Evolutionary conservation across 2,329 filamentous ascomycete genomes (phyloP), one percentile per base, ranked within the genome.

Genomic region (Triangularia verruculosa): DNA sequence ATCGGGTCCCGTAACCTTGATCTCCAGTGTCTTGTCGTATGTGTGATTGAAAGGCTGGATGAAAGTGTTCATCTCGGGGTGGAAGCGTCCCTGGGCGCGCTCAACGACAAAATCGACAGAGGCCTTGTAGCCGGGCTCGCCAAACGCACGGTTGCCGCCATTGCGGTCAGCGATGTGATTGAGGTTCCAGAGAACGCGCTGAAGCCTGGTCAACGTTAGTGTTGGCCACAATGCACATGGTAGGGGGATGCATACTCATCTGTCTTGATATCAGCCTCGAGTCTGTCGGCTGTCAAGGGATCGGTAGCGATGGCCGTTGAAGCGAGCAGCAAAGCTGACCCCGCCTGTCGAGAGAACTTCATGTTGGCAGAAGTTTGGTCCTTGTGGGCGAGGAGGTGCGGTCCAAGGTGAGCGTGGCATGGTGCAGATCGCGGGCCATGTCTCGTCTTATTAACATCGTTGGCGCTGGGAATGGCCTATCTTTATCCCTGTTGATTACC

Each of bases 101-200:
- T 80, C 79, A 4, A 84, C 76, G 62, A 88, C 75, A 69, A 82
- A 87, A 68, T 88, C 83, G 17, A 83, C 73, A 0, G 84, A 87
- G 1, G 83, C 85, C 58, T 80, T 79, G 77, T 82, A 88, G 13
- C 86, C 86, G 1, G 84, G 83, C 9, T 83, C 75, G 13, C 86
- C 85, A 63, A 86, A 87, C 4, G 85, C 85, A 58, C 85, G 79
- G 72, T 86, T 87, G 15, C 84, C 85, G 43, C 82, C 83, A 68
- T 88, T 83, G 59, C 79, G 76, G 28, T 74, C 74, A 12, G 79
- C 85, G 61, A 87, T 87, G 52, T 78, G 74, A 70, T 87, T 78
- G 5, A 88, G 76, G 63, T 80, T 78, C 69, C 78, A 76, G n/a
- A 88, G 79, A 54, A 83, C 83, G 61, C 78, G 76, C 72, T 82